Evolutionary conservation across 768 basidiomycete species (phyloP), one percentile per base, ranked within the genome.

Genomic region (Collybiopsis luxurians): DNA sequence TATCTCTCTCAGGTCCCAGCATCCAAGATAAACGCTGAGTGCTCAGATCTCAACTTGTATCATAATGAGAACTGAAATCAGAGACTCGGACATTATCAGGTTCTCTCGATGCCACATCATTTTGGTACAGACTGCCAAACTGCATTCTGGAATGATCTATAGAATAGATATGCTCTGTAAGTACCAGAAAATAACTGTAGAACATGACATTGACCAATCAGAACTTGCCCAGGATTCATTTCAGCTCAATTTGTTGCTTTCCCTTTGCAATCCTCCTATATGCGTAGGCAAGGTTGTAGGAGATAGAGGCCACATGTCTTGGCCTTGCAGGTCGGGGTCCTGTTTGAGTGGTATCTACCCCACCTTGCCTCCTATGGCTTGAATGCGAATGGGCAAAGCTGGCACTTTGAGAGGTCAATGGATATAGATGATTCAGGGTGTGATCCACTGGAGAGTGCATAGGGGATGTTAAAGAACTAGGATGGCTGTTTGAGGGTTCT

Each of bases 401-500:
- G 43, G 55, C 24, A 17, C 46, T 45, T 38, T 56, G 62, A 4
- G 68, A 64, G 4, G 65, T 60, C 24, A 71, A 63, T 30, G 67
- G 68, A 59, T 71, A 74, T 31, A 72, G 61, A 12, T 71, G 66
- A 50, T 60, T 72, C 19, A 67, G 68, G 24, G 68, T 60, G 40
- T 64, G 69, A 36, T 77, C 75, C 26, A 74, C 63, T 17, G 75
- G 67, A 27, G 76, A 73, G 6, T 70, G 69, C 44, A 58, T 57
- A 49, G 61, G 60, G 17, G 64, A 61, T 17, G 62, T 56, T 34
- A 68, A 65, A 1, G 73, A 64, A 71, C 76, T 74, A 21, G 78
- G 71, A 13, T 75, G 65, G 28, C 70, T 70, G 61, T 81, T 79
- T 4, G 72, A 64, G 27, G 69, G 65, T 50, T 81, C 80, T 62